Evolutionary conservation across 2,329 filamentous ascomycete genomes (phyloP).

Genomic region (Pseudogymnoascus sp.): DNA sequence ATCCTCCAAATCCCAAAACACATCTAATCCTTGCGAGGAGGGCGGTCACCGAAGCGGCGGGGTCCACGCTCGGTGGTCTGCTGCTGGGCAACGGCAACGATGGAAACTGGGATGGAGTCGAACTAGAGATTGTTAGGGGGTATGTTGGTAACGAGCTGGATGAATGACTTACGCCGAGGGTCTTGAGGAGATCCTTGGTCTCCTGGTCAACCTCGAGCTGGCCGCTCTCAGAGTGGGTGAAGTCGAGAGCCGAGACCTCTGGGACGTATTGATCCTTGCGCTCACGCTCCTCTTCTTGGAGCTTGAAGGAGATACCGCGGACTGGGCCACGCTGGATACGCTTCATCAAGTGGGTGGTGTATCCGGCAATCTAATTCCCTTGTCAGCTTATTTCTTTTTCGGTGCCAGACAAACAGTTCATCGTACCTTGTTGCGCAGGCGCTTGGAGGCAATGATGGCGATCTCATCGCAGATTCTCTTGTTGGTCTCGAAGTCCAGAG

Average conservation of each 20-base stretch:
- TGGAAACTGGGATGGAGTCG: conserved; percentile 95
- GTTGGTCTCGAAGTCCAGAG: conserved; percentile 99
- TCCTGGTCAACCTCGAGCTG: conserved; percentile 92
- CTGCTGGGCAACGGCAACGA: conserved; percentile 81
- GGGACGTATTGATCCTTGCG: conserved; percentile 99
- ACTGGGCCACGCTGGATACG: conserved; percentile 98
- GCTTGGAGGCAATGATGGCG: conserved; percentile 97
- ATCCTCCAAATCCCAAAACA: conserved; percentile 28
- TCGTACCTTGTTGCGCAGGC: conserved; percentile 93
- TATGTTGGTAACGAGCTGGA: conserved; percentile 25
- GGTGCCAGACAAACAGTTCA: background rate
- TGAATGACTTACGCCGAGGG: conserved; percentile 76
- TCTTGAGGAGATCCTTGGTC: conserved; percentile 99
- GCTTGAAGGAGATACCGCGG: conserved; percentile 99
- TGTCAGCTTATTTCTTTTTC: background rate
- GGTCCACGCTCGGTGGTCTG: conserved; percentile 73
- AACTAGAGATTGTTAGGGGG: conserved; percentile 52
- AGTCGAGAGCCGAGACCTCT: conserved; percentile 97
- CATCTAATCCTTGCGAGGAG: conserved; percentile 31
- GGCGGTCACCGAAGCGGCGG: conserved; percentile 67
- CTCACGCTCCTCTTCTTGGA: conserved; percentile 99
- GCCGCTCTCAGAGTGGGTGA: conserved; percentile 84
- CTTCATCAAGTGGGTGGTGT: conserved; percentile 99
- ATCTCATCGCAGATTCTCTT: conserved; percentile 99
- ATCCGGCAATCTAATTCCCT: conserved; percentile 75